Evolutionary conservation across 148 eudicot species (phyloP).

Genomic region (Rhododendron simsii): DNA sequence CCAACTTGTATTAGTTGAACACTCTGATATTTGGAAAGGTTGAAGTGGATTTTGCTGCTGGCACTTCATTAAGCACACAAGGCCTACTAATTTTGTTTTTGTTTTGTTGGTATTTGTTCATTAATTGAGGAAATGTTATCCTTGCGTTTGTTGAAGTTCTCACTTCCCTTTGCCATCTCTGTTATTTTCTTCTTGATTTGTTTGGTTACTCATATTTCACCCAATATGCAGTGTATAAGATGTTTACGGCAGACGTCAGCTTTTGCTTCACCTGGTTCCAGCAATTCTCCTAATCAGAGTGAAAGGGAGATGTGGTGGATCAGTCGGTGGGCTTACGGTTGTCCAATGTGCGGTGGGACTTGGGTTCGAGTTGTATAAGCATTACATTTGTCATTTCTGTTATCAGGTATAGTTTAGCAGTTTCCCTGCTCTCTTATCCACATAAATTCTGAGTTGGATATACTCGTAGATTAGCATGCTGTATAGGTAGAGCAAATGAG

Average conservation of each 20-base stretch:
- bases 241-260: slow-evolving; percentile 95
- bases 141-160: neutral
- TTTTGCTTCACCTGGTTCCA: slow-evolving; percentile 56
- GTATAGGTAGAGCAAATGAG: neutral
- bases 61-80: neutral
- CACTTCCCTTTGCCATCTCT: neutral
- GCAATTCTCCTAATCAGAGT: slow-evolving; percentile 42
- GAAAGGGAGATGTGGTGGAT: slow-evolving; percentile 91
- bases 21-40: neutral
- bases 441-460: slow-evolving; percentile 2
- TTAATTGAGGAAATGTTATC: neutral
- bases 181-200: neutral
- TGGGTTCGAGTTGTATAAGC: slow-evolving; percentile 91
- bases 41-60: neutral
- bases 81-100: neutral
- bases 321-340: slow-evolving; percentile 91
- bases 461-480: neutral
- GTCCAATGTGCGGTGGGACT: slow-evolving; percentile 97
- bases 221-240: slow-evolving; percentile 78
- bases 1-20: neutral
- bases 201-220: neutral
- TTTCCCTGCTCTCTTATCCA: neutral
- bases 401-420: slow-evolving; percentile 2
- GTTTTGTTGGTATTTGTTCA: neutral
- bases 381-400: neutral